Evolutionary conservation across 768 basidiomycete species (phyloP), one percentile per base, ranked within the genome.

Genomic region (Chalciporus chontae): DNA sequence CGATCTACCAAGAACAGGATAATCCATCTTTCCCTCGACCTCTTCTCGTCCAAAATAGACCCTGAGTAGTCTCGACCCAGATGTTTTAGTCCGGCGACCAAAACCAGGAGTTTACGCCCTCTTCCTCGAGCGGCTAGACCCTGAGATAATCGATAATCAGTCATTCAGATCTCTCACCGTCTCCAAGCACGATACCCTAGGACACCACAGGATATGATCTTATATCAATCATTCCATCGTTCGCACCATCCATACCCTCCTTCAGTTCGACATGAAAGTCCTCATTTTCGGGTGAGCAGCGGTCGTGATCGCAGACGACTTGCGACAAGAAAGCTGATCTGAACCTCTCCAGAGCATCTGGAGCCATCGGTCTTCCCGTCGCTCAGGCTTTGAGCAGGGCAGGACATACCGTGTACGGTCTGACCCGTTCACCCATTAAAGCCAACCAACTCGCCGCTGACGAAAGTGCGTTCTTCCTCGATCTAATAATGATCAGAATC

Each of bases 381-480:
- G 55, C 68, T n/a, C 62, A 66, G 43, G 70, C 70, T 4, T 63
- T 69, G 26, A 61, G 65, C 11, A 56, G 69, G 41, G 65, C 58
- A 5, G 71, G 70, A 0, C 69, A 72, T 40, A 65, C 57, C 27
- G 69, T 70, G 9, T 69, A 69, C 31, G 69, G 71, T 2, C 47
- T 56, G 14, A 70, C 69, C 6, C 63, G 71, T 42, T 67, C 66
- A 2, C 21, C 45, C 13, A 40, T 38, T 6, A 64, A 63, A 24
- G 62, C 56, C 1, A 55, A 55, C 10, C 48, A 48, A 18, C 51
- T 72, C 3, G 57, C 60, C 17, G 54, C 55, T 5, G 49, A 67
- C 11, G 70, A 71, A 50, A 57, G 60, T 56, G 18, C 7, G 56
- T 29, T 14, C 15, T 6, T 36, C 34, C 14, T 5, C n/a, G n/a